phyloP scores from a whole-genome alignment of 2,329 filamentous ascomycete genomes.

The Colletotrichum plurivorum region DNA sequence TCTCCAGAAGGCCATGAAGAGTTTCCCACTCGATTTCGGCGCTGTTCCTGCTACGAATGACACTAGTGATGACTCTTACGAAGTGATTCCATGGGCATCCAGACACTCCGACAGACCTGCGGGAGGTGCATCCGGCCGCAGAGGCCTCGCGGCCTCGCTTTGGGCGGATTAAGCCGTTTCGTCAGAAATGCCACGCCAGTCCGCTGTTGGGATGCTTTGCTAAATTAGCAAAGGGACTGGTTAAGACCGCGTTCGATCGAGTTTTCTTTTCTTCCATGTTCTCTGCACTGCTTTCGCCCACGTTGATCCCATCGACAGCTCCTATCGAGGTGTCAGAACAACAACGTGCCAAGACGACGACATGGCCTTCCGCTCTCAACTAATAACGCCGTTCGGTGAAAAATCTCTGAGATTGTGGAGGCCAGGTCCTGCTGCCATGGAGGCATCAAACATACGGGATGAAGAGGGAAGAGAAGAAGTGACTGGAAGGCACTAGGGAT shows the following conservation, averaged over 20 bases:
- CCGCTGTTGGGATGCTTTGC: too few species aligned
- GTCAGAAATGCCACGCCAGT: background rate
- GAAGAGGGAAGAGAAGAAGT: background rate
- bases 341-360: background rate
- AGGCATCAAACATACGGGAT: background rate
- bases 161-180: background rate
- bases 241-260: background rate
- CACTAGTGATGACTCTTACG: background rate
- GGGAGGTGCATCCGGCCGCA: too few species aligned
- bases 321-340: background rate
- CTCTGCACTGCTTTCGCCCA: background rate
- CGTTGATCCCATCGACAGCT: background rate
- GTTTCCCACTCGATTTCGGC: background rate
- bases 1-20: background rate
- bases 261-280: background rate
- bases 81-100: background rate
- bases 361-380: background rate
- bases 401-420: background rate
- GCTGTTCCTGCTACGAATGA: background rate
- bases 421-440: background rate
- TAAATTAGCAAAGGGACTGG: background rate
- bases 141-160: background rate
- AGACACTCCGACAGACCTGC: background rate
- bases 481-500: background rate
- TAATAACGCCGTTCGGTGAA: background rate